A percentile compares a stretch with the other conserved stretches of the same genome.
phyloP scores from a whole-genome alignment of 1,284 basidiomycete species.

The Ustilago esculenta region DNA sequence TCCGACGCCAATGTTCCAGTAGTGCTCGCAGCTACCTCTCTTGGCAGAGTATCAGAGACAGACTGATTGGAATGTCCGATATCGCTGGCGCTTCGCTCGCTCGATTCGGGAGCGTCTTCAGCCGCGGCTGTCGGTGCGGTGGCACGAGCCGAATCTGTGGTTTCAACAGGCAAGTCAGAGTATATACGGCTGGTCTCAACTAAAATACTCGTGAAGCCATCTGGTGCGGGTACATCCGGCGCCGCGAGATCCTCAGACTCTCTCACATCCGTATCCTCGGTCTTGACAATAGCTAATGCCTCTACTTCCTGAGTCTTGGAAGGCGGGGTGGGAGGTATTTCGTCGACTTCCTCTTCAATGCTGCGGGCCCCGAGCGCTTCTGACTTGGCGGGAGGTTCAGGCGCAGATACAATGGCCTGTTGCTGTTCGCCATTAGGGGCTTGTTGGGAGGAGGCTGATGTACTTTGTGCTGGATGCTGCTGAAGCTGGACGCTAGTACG shows the following conservation, averaged over 20 bases:
- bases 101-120: neutral
- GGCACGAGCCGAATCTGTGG: neutral
- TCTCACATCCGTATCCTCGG: constrained; percentile 15
- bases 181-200: constrained; percentile 3
- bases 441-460: neutral
- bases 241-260: constrained; percentile 35
- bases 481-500: constrained; percentile 32
- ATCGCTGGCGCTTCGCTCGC: neutral
- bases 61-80: neutral
- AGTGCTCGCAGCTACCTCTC: neutral
- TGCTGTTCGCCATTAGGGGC: neutral
- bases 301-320: constrained; percentile 14
- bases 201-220: constrained; percentile 18
- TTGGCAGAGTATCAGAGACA: neutral
- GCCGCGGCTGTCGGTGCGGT: neutral
- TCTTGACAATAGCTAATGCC: constrained; percentile 2
- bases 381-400: constrained; percentile 7
- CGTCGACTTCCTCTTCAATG: constrained; percentile 29
- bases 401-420: neutral
- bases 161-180: neutral
- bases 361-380: constrained; percentile 12
- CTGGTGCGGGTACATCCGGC: constrained; percentile 27
- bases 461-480: neutral
- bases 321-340: constrained; percentile 30
- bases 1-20: neutral